These are phyloP conservation scores for Camelina neglecta DNA, from an alignment of 345 rosid species.

Conservation along the genomic window DNA sequence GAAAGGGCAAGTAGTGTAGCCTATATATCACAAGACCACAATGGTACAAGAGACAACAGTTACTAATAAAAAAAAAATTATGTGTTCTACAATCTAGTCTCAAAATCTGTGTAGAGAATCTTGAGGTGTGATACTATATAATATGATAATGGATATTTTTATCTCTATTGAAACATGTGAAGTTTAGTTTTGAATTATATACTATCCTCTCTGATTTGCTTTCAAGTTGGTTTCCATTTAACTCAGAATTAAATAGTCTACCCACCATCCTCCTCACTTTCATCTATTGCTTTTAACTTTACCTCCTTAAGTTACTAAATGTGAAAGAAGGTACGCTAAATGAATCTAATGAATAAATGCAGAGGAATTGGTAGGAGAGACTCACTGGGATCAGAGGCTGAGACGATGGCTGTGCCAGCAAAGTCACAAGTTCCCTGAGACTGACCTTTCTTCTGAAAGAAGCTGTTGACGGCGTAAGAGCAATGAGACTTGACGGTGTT, in stretches of 20 bases:
- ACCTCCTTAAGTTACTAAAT: constrained; percentile 19
- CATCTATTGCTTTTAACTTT: constrained; percentile 10
- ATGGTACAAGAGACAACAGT: constrained; percentile 29
- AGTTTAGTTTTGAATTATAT: constrained; percentile 12
- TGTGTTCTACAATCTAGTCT: background rate
- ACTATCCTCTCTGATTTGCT: constrained; percentile 27
- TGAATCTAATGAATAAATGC: background rate
- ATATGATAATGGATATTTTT: constrained; percentile 18
- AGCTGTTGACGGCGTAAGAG: constrained; percentile 90
- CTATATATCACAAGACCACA: constrained; percentile 34
- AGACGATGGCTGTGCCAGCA: constrained; percentile 63
- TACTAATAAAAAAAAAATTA: background rate
- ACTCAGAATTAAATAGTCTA: background rate
- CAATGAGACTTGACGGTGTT: constrained; percentile 82
- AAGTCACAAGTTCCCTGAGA: constrained; percentile 84
- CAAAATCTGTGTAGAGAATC: constrained; percentile 30
- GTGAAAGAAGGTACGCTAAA: constrained; percentile 2
- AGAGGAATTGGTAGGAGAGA: constrained; percentile 7
- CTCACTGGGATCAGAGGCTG: constrained; percentile 70
- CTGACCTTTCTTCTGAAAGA: constrained; percentile 78
- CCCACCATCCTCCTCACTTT: background rate
- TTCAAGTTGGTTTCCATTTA: constrained; percentile 26
- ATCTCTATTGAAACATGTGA: constrained; percentile 30
- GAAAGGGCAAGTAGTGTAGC: constrained; percentile 45
- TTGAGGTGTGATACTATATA: constrained; percentile 18